These are phyloP conservation scores for Tolypocladium ovalisporum DNA, from an alignment of 2,329 filamentous ascomycete genomes.

Conservation along the genomic window DNA sequence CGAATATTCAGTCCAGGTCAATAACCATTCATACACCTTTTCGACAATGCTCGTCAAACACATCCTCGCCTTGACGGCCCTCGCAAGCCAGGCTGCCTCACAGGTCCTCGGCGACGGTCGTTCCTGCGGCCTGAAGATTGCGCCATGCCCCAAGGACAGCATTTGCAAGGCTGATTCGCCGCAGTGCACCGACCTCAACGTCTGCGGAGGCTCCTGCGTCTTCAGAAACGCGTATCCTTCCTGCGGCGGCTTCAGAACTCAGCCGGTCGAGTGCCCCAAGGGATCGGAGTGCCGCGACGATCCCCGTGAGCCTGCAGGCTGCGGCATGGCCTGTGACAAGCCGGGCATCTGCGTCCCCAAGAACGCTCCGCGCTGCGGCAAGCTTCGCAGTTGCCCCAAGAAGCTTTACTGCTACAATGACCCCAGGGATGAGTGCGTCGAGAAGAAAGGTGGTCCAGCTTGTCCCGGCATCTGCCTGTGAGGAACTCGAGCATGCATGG, in stretches of 20 bases:
- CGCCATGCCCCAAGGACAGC: slow-evolving; percentile 14
- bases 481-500: neutral
- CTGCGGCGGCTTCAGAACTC: slow-evolving; percentile 19
- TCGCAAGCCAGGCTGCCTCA: slow-evolving; percentile 9
- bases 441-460: slow-evolving; percentile 15
- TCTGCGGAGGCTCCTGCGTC: slow-evolving; percentile 18
- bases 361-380: slow-evolving; percentile 8
- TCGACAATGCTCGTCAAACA: slow-evolving; percentile 12
- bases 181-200: slow-evolving; percentile 14
- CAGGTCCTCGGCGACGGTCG: slow-evolving; percentile 2
- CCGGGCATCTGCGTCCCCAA: slow-evolving; percentile 21
- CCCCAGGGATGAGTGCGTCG: slow-evolving; percentile 16
- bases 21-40: neutral
- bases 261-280: slow-evolving; percentile 14
- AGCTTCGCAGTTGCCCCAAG: slow-evolving; percentile 10
- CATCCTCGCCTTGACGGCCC: slow-evolving; percentile 7
- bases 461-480: slow-evolving; percentile 21
- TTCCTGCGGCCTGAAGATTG: slow-evolving; percentile 17
- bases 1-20: neutral
- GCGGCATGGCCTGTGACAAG: slow-evolving; percentile 23
- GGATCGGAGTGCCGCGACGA: slow-evolving; percentile 20
- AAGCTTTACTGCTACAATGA: slow-evolving; percentile 18
- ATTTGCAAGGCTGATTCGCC: slow-evolving; percentile 12
- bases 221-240: slow-evolving; percentile 17
- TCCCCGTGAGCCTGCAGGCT: slow-evolving; percentile 17